Evolutionary conservation across 2,329 filamentous ascomycete species (phyloP).

Genomic region (Verticillium dahliae): DNA sequence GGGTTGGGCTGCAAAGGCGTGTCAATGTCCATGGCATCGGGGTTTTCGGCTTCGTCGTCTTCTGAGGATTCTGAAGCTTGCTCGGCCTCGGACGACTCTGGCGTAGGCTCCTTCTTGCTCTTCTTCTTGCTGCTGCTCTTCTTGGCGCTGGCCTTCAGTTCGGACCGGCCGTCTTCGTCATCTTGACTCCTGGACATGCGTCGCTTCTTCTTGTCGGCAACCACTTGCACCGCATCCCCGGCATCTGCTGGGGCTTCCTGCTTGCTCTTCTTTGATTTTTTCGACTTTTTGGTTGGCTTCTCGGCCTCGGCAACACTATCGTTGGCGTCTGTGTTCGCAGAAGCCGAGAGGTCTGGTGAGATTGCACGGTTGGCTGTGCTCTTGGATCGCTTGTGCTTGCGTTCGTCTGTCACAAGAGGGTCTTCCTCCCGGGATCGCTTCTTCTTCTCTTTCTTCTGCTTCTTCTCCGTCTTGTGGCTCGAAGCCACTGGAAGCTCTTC

Average conservation of each 20-base stretch:
- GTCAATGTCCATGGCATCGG: slow-evolving; percentile 34
- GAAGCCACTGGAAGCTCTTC: neutral
- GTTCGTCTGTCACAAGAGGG: slow-evolving; percentile 27
- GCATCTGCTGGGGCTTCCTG: neutral
- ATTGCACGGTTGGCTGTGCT: slow-evolving; percentile 21
- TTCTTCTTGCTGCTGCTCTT: slow-evolving; percentile 20
- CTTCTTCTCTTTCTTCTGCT: slow-evolving; percentile 32
- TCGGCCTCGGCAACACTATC: slow-evolving; percentile 13
- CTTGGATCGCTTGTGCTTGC: slow-evolving; percentile 45
- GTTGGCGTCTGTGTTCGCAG: slow-evolving; percentile 5
- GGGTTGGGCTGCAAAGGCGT: slow-evolving; percentile 15
- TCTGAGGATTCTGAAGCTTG: neutral
- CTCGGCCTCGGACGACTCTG: slow-evolving; percentile 12
- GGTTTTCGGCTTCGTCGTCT: slow-evolving; percentile 11
- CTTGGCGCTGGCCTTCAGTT: slow-evolving; percentile 10
- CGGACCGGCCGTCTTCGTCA: neutral
- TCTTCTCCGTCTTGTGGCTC: slow-evolving; percentile 27
- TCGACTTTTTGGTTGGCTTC: slow-evolving; percentile 1
- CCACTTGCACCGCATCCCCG: slow-evolving; percentile 5
- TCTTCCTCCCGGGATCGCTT: slow-evolving; percentile 40
- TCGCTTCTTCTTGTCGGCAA: neutral
- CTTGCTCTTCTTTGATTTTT: neutral
- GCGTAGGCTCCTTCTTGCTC: slow-evolving; percentile 18
- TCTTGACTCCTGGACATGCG: neutral
- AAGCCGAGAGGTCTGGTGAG: neutral